Percentiles rank a stretch among this genome's conserved stretches.
These are phyloP conservation scores for Dacryopinax primogenitus DNA, from an alignment of 768 basidiomycete species.

Conservation along the genomic window DNA sequence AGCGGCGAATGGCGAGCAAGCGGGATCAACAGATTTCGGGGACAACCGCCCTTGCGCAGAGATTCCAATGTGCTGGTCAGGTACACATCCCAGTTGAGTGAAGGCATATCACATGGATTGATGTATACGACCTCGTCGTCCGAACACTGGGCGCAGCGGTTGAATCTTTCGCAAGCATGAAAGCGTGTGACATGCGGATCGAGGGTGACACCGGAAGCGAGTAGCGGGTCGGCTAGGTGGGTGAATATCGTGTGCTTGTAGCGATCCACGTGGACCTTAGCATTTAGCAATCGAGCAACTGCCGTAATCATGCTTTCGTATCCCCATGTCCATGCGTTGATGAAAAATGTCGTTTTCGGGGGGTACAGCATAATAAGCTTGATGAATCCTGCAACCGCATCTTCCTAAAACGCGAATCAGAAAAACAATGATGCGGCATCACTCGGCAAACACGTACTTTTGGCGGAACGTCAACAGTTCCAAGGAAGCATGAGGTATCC, in stretches of 20 bases:
- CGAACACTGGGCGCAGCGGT: constrained; percentile 44
- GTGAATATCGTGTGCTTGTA: constrained; percentile 68
- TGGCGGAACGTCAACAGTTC: constrained; percentile 38
- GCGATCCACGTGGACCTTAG: constrained; percentile 71
- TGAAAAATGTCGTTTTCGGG: constrained; percentile 56
- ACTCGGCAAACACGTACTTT: constrained; percentile 37
- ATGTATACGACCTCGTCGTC: constrained; percentile 63
- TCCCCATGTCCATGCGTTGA: constrained; percentile 94
- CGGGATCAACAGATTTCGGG: constrained; percentile 60
- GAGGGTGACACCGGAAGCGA: constrained; percentile 45
- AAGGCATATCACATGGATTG: constrained; percentile 67
- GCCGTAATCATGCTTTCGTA: constrained; percentile 84
- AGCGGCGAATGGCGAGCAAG: constrained; percentile 78
- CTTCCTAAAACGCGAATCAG: constrained; percentile 34
- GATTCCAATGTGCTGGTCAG: constrained; percentile 33
- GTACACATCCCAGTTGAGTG: constrained; percentile 43
- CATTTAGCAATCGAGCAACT: constrained; percentile 51
- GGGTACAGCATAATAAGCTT: constrained; percentile 60
- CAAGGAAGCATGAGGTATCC: constrained; percentile 62
- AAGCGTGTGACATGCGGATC: constrained; percentile 60
- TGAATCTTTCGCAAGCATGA: constrained; percentile 83
- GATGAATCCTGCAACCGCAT: constrained; percentile 53
- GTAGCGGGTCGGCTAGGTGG: constrained; percentile 44
- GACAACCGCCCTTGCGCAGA: constrained; percentile 33
- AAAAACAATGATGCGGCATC: neutral